These are phyloP conservation scores for Bipolaris oryzae DNA, from an alignment of 2,329 filamentous ascomycete species.

Conservation along the genomic window DNA sequence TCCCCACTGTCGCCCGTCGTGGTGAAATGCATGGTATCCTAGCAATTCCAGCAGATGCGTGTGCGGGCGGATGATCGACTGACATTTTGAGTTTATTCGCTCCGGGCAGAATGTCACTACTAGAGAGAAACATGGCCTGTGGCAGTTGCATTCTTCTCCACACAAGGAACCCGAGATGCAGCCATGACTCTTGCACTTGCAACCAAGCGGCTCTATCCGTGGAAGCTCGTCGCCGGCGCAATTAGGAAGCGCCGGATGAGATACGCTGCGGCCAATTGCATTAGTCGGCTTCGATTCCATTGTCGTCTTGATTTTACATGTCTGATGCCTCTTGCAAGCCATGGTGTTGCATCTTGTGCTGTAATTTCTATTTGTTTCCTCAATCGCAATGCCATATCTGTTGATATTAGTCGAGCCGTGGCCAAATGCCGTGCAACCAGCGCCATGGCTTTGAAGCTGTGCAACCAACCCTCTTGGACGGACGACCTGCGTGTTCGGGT, in stretches of 20 bases:
- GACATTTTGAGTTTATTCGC: neutral
- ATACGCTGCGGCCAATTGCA: neutral
- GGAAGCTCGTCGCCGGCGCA: neutral
- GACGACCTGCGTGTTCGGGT: too few species aligned
- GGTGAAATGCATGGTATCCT: neutral
- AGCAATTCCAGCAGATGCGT: constrained; percentile 6
- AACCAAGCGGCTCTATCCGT: neutral
- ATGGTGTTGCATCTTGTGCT: neutral
- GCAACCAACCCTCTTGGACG: neutral
- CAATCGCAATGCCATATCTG: neutral
- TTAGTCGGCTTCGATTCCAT: neutral
- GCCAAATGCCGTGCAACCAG: neutral
- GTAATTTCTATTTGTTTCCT: neutral
- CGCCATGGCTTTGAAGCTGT: neutral
- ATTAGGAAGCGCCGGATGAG: neutral
- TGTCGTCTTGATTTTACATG: neutral
- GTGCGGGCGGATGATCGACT: constrained; percentile 16
- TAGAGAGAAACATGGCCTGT: too few species aligned
- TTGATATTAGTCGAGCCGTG: neutral
- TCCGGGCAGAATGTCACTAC: neutral
- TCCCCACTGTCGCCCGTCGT: neutral
- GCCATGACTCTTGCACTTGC: neutral
- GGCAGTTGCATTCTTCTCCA: neutral
- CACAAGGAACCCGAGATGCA: neutral
- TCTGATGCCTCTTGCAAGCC: neutral